Evolutionary conservation across 768 basidiomycete species (phyloP), one percentile per base, ranked within the genome.

Genomic region (Rubroboletus pulcherrimus): DNA sequence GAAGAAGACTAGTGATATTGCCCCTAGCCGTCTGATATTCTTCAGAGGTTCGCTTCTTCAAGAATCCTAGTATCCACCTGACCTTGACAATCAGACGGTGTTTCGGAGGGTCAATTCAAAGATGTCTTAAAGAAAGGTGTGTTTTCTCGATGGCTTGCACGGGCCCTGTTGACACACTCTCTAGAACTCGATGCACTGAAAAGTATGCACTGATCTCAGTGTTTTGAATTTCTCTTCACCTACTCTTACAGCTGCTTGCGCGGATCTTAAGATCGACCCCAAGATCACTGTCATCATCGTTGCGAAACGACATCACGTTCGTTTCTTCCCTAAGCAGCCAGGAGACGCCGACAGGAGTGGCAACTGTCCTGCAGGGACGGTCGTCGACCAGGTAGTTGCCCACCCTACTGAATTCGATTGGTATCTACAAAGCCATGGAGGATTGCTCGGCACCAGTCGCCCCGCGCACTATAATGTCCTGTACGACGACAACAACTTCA

Each of bases 271-370:
- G 7, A 85, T 91, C 30, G 74, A 75, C 1, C 82, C 83, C 0
- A 83, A 80, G 49, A 87, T 93, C 31, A 93, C 91, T 0, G 73
- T 93, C 24, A 80, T 92, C 49, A 76, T 93, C 26, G 91, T 93
- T 7, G 90, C 88, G 15, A 93, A 93, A 54, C 68, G 71, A 29
- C 73, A 74, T 30, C 72, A 75, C 6, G 74, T 75, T 33, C 74
- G 74, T 17, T 80, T 86, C 69, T 86, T 87, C 75, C 84, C 84
- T 0, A 62, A 54, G 37, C 64, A 66, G 7, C 51, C 53, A 0
- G 58, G 62, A 7, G 80, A 86, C 9, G 81, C 74, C 0, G 90
- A 92, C 60, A 77, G 74, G 50, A 86, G 82, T 53, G 86, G 84
- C 3, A 93, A 93, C 63, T 85, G 83, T 61, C 81, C 79, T 1